These are phyloP conservation scores for Mortierella sp. DNA, from an alignment of 371 early-diverging fungal genomes.

Conservation along the genomic window DNA sequence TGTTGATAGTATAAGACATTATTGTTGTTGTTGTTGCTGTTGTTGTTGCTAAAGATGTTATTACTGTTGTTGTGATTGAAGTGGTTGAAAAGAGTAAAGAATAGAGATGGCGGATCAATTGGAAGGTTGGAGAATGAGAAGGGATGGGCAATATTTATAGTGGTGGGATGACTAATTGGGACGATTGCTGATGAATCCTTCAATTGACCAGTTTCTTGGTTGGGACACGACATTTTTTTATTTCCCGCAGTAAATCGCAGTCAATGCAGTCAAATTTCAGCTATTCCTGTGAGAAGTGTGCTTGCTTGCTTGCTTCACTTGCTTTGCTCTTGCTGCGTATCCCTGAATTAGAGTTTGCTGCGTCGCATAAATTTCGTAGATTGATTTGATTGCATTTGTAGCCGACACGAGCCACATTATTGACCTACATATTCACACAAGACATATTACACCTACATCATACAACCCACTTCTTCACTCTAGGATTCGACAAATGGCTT, in stretches of 20 bases:
- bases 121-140: not conserved
- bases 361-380: not conserved
- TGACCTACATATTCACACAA: too few species aligned
- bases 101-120: too few species aligned
- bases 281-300: too few species aligned
- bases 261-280: too few species aligned
- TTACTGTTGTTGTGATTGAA: not conserved
- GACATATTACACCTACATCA: too few species aligned
- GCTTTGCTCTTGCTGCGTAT: too few species aligned
- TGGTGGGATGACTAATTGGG: not conserved
- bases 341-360: slow-evolving; percentile 3
- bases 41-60: not conserved
- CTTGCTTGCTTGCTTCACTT: too few species aligned
- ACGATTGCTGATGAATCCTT: not conserved
- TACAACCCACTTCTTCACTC: too few species aligned
- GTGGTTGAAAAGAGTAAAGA: not conserved
- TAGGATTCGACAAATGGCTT: not conserved
- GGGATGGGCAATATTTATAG: not conserved
- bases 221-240: not conserved
- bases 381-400: not conserved
- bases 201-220: not conserved
- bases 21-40: not conserved
- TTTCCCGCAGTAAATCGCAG: slow-evolving; percentile 4
- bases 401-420: not conserved
- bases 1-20: slow-evolving; percentile 36